A percentile compares a stretch with the other conserved stretches of the same genome.
Conservation (phyloP, 2,329 filamentous ascomycete genomes). For the Xylariaceae sp. region DNA sequence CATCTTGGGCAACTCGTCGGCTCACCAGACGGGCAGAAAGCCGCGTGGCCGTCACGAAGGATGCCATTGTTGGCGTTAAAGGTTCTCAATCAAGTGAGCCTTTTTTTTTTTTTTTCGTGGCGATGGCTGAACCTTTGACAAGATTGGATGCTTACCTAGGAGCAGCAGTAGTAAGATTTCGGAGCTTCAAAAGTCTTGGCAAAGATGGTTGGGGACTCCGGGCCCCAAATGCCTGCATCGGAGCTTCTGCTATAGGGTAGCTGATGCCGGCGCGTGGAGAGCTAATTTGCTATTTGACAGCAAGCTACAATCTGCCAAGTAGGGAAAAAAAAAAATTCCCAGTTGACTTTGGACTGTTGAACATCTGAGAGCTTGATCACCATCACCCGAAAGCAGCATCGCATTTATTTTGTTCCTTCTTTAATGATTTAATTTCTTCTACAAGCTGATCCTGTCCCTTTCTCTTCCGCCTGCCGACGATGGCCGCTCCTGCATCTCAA, state of each 20-base stretch:
- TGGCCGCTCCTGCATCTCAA: conserved; percentile 20
- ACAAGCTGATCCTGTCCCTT: too few relatives aligned
- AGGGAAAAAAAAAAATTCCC: too few relatives aligned
- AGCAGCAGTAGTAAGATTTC: conserved; percentile 14
- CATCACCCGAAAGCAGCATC: too few relatives aligned
- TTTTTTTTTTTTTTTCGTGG: conserved; percentile 17
- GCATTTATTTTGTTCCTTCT: too few relatives aligned
- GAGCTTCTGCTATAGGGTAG: background rate
- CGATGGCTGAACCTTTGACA: background rate
- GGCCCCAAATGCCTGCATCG: too few relatives aligned
- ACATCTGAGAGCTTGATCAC: too few relatives aligned
- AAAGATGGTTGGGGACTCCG: conserved; percentile 29
- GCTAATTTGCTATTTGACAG: too few relatives aligned
- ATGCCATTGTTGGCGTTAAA: conserved; percentile 53
- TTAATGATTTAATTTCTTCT: too few relatives aligned
- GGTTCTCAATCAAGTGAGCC: conserved; percentile 30
- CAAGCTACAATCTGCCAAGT: too few relatives aligned
- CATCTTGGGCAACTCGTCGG: conserved; percentile 51
- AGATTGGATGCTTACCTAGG: background rate
- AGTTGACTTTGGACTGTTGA: too few relatives aligned
- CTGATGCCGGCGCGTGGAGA: background rate
- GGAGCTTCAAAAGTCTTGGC: conserved; percentile 21
- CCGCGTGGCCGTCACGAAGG: conserved; percentile 60
- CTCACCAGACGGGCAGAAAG: conserved; percentile 57
- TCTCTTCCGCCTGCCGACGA: too few relatives aligned